Evolutionary conservation across 1,284 basidiomycete genomes (phyloP).

Genomic region (Pholiota adiposa): DNA sequence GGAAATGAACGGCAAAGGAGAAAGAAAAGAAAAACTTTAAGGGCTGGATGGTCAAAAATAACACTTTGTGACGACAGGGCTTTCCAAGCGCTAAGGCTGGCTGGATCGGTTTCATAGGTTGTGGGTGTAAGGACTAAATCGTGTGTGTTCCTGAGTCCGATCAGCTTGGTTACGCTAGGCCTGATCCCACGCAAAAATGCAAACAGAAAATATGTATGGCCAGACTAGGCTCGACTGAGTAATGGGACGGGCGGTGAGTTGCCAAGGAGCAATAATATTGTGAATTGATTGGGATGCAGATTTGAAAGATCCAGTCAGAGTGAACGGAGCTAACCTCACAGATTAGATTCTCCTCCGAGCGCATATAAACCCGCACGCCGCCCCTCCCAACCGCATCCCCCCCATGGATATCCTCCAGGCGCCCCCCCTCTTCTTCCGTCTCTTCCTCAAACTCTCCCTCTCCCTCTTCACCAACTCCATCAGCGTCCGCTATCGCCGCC

Average conservation of each 20-base stretch:
- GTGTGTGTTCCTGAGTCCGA: constrained; percentile 21
- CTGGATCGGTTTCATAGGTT: constrained; percentile 14
- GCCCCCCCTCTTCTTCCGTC: constrained; percentile 44
- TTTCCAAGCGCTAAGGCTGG: constrained; percentile 1
- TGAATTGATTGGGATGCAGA: constrained; percentile 18
- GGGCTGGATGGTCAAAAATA: constrained; percentile 13
- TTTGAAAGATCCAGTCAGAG: constrained; percentile 34
- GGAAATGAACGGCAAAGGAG: constrained; percentile 16
- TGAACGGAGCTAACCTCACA: constrained; percentile 27
- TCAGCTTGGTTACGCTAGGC: constrained; percentile 11
- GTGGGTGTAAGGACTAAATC: constrained; percentile 21
- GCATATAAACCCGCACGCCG: constrained; percentile 22
- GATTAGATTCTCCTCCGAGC: constrained; percentile 22
- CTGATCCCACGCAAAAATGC: constrained; percentile 12
- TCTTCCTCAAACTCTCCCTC: constrained; percentile 43
- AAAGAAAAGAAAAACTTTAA: too few relatives aligned
- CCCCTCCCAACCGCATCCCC: constrained; percentile 6
- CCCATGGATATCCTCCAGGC: constrained; percentile 41
- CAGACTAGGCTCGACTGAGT: neutral
- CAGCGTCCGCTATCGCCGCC: constrained; percentile 31
- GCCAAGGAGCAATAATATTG: constrained; percentile 1
- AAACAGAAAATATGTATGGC: constrained; percentile 6
- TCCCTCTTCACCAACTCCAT: constrained; percentile 42
- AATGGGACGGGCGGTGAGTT: constrained; percentile 1
- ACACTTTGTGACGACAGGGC: constrained; percentile 17